phyloP scores from a whole-genome alignment of 2,329 filamentous ascomycete genomes.

The Metarhizium guizhouense region DNA sequence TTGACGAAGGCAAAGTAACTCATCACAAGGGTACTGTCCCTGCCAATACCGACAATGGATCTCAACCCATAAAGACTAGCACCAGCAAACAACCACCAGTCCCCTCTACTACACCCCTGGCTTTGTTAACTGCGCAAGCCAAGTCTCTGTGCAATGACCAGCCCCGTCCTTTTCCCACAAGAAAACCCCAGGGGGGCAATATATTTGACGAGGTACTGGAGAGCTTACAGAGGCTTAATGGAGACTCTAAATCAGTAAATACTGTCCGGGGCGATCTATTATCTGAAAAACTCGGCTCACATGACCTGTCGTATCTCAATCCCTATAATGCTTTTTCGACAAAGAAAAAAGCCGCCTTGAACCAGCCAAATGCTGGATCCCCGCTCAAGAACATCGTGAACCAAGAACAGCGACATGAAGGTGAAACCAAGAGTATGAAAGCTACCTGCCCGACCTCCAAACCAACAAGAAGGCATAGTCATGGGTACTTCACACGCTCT shows the following conservation, averaged over 20 bases:
- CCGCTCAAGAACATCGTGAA: slow-evolving; percentile 15
- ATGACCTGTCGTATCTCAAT: slow-evolving; percentile 11
- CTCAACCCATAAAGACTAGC: neutral
- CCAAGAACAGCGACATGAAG: neutral
- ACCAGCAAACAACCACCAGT: slow-evolving; percentile 7
- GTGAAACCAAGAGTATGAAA: neutral
- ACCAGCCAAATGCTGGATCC: slow-evolving; percentile 19
- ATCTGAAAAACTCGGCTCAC: neutral
- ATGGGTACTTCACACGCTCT: slow-evolving; percentile 6
- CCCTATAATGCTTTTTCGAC: slow-evolving; percentile 15
- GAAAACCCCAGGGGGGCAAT: neutral
- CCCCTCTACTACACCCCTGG: slow-evolving; percentile 17
- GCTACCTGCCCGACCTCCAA: neutral
- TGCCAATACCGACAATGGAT: slow-evolving; percentile 1
- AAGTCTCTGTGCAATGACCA: slow-evolving; percentile 8
- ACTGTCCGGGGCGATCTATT: neutral
- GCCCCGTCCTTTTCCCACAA: neutral
- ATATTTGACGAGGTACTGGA: slow-evolving; percentile 8
- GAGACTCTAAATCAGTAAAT: neutral
- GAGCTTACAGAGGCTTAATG: neutral
- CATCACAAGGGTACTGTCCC: neutral
- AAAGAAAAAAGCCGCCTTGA: slow-evolving; percentile 5
- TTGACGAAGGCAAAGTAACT: slow-evolving; percentile 11
- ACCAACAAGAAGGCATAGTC: neutral
- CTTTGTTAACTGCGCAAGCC: slow-evolving; percentile 1